Percentiles rank a stretch among this genome's conserved stretches.
Evolutionary conservation across 2,329 filamentous ascomycete genomes (phyloP).

Genomic region (Cercospora sp.): DNA sequence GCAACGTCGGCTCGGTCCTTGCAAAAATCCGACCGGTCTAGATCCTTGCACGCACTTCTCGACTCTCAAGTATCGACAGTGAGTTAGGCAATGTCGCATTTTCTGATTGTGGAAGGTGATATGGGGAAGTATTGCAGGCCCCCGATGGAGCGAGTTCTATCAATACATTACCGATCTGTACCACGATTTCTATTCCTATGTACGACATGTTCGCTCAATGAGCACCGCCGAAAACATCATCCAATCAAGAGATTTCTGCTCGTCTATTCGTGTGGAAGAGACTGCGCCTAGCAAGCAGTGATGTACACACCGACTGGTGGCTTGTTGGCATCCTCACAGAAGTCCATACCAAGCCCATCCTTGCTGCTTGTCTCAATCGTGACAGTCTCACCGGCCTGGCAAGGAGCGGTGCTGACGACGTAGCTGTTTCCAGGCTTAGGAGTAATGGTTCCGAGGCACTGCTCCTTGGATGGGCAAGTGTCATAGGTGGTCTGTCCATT

Average conservation of each 20-base stretch:
- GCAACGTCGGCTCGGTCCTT: not conserved
- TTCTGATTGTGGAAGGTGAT: not conserved
- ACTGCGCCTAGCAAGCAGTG: slow-evolving; percentile 14
- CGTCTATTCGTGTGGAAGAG: not conserved
- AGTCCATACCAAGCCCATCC: slow-evolving; percentile 29
- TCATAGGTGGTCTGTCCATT: slow-evolving; percentile 46
- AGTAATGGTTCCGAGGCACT: slow-evolving; percentile 19
- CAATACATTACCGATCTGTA: not conserved
- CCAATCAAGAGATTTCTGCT: not conserved
- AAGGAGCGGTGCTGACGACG: slow-evolving; percentile 31
- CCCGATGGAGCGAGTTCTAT: not conserved
- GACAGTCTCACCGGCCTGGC: slow-evolving; percentile 32
- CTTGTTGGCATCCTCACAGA: slow-evolving; percentile 24
- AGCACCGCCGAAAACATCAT: not conserved
- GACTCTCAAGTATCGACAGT: not conserved
- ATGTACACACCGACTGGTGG: slow-evolving; percentile 16
- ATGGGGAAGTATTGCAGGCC: not conserved
- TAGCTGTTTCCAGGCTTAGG: slow-evolving; percentile 35
- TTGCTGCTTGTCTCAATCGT: slow-evolving; percentile 28
- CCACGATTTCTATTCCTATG: not conserved
- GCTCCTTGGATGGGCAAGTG: slow-evolving; percentile 20
- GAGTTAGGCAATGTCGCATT: not conserved
- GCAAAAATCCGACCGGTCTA: not conserved
- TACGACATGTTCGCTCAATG: not conserved
- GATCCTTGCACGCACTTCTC: not conserved